Evolutionary conservation across 2,329 filamentous ascomycete species (phyloP).

Genomic region (Paecilomyces niveus): DNA sequence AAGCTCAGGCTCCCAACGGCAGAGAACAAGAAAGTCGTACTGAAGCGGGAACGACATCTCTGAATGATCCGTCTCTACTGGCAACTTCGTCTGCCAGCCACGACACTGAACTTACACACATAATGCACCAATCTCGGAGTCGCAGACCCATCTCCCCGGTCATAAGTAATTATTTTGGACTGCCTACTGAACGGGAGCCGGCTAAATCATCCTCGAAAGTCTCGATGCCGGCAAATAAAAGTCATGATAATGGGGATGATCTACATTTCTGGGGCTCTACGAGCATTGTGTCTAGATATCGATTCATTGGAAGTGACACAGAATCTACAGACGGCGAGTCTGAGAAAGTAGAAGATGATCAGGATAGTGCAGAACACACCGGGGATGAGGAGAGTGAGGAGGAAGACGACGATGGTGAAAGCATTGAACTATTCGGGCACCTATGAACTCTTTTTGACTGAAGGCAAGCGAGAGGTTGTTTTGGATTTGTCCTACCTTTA

Average conservation of each 20-base stretch:
- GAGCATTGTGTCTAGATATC: constrained; percentile 34
- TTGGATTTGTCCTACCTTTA: background rate
- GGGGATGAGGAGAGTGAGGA: constrained; percentile 47
- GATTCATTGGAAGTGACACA: constrained; percentile 24
- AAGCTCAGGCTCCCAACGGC: background rate
- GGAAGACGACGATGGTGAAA: constrained; percentile 40
- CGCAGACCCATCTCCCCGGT: constrained; percentile 34
- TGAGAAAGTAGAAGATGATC: constrained; percentile 12
- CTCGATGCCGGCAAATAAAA: constrained; percentile 13
- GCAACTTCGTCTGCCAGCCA: constrained; percentile 11
- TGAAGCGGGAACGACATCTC: constrained; percentile 13
- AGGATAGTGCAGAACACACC: constrained; percentile 37
- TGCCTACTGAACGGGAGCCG: constrained; percentile 26
- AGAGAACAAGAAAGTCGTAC: background rate
- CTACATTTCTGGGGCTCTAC: constrained; percentile 51
- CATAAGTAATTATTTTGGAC: constrained; percentile 40
- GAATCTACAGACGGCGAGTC: constrained; percentile 22
- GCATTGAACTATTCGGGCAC: constrained; percentile 48
- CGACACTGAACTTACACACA: constrained; percentile 23
- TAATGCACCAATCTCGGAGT: constrained; percentile 26
- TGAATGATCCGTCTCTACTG: constrained; percentile 4
- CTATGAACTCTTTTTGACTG: constrained; percentile 24
- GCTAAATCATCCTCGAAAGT: constrained; percentile 22
- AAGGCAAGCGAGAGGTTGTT: background rate
- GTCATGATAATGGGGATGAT: constrained; percentile 49